Evolutionary conservation across 306 rosid genomes (phyloP).

Genomic region (Prosopis cineraria): DNA sequence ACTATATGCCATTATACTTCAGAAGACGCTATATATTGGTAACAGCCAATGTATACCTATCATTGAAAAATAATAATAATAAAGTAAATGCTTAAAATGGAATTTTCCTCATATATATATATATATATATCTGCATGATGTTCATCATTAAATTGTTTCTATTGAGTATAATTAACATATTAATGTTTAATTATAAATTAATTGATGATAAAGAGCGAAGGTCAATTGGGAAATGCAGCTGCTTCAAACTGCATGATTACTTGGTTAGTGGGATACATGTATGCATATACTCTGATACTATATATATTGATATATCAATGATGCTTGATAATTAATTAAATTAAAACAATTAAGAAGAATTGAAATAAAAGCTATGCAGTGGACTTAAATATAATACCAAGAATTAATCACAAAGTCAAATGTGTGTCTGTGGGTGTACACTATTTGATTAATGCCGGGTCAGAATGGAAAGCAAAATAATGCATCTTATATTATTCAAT

Average conservation of each 20-base stretch:
- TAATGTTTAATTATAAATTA: neutral
- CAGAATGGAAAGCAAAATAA: slow-evolving; percentile 2
- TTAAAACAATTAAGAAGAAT: neutral
- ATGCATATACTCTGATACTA: too few relatives aligned
- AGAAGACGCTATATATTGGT: neutral
- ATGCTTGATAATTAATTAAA: neutral
- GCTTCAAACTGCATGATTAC: slow-evolving; percentile 15
- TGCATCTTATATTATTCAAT: slow-evolving; percentile 26
- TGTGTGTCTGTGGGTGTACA: too few relatives aligned
- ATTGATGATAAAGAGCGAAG: slow-evolving; percentile 3
- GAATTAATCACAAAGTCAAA: slow-evolving; percentile 20
- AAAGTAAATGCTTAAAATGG: neutral
- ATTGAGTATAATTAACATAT: neutral
- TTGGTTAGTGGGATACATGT: slow-evolving; percentile 12
- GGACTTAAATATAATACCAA: neutral
- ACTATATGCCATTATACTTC: neutral
- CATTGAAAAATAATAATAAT: neutral
- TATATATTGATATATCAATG: too few relatives aligned
- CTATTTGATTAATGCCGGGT: neutral
- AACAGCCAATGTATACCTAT: neutral
- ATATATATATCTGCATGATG: neutral
- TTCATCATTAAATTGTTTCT: neutral
- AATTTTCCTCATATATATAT: neutral
- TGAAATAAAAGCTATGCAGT: slow-evolving; percentile 18
- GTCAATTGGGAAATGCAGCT: slow-evolving; percentile 9